Conservation (phyloP, 805 yeast species). For the Pichia manshurica region DNA sequence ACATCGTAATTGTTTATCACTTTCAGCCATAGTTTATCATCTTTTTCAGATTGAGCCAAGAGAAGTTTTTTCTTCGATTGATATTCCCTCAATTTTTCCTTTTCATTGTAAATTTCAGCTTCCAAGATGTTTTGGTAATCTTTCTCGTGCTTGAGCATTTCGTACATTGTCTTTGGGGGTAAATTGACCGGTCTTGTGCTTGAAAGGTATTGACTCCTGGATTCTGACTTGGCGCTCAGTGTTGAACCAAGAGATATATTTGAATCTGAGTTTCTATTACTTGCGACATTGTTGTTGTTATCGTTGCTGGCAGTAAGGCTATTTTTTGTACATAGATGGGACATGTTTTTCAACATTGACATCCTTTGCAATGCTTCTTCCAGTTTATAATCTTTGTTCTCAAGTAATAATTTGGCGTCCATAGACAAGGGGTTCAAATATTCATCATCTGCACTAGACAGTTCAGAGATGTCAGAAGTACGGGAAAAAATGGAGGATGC, state of each 20-base stretch:
- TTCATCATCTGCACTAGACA: constrained; percentile 21
- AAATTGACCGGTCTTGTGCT: constrained; percentile 58
- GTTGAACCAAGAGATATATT: background rate
- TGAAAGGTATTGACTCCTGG: constrained; percentile 27
- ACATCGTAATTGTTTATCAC: constrained; percentile 34
- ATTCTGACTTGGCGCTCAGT: background rate
- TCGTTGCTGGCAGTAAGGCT: background rate
- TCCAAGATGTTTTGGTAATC: constrained; percentile 45
- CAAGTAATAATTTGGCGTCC: constrained; percentile 34
- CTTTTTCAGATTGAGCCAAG: constrained; percentile 33
- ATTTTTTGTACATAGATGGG: constrained; percentile 8
- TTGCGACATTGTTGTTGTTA: background rate
- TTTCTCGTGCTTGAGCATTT: constrained; percentile 46
- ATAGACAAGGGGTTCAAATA: constrained; percentile 23
- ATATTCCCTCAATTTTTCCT: constrained; percentile 29
- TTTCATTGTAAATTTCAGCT: constrained; percentile 37
- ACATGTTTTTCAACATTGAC: constrained; percentile 23
- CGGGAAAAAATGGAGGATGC: constrained; percentile 42
- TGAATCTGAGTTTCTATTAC: background rate
- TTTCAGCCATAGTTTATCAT: constrained; percentile 37
- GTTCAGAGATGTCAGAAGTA: constrained; percentile 27
- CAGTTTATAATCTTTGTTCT: constrained; percentile 27
- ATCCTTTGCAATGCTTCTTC: constrained; percentile 36
- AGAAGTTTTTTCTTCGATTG: constrained; percentile 29
- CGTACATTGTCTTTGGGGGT: constrained; percentile 57